Evolutionary conservation across 495 filamentous ascomycete species (phyloP).

Genomic region (Neurospora sp.): DNA sequence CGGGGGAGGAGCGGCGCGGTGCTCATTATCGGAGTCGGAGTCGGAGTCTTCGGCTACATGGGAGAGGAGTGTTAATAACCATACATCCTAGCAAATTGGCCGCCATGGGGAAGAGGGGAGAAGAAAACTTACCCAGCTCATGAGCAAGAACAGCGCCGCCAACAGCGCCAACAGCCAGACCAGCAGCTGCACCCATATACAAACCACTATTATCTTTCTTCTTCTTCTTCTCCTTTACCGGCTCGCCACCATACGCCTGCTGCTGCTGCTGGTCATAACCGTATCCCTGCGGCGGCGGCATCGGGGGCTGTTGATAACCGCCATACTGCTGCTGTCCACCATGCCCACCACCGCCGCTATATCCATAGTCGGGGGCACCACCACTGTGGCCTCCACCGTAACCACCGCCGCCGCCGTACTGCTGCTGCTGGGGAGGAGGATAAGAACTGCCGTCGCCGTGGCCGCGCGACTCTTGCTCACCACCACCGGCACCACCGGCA

Average conservation of each 20-base stretch:
- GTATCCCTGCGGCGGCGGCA: conserved; percentile 17
- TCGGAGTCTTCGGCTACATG: conserved; percentile 16
- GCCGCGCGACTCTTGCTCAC: conserved; percentile 1
- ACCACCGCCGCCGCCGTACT: not conserved
- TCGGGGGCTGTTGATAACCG: conserved; percentile 13
- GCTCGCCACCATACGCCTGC: conserved; percentile 13
- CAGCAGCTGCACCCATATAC: conserved; percentile 40
- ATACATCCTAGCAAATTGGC: not conserved
- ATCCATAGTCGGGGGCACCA: not conserved
- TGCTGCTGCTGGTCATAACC: conserved; percentile 23
- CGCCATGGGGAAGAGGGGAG: not conserved
- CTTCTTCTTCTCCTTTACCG: conserved; percentile 33
- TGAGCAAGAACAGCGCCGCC: conserved; percentile 47
- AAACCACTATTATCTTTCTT: conserved; percentile 29
- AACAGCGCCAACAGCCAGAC: conserved; percentile 44
- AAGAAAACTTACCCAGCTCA: conserved; percentile 35
- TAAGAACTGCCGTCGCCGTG: not conserved
- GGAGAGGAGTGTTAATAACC: conserved; percentile 2
- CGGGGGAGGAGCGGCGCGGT: conserved; percentile 1
- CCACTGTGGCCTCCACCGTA: conserved; percentile 3
- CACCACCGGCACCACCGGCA: not conserved
- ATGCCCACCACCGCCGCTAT: conserved; percentile 1
- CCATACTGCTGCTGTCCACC: conserved; percentile 7
- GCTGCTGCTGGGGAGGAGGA: not conserved
- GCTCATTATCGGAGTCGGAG: conserved; percentile 16